These are phyloP conservation scores for Fusarium lyarnte DNA, from an alignment of 2,329 filamentous ascomycete species.

Conservation along the genomic window DNA sequence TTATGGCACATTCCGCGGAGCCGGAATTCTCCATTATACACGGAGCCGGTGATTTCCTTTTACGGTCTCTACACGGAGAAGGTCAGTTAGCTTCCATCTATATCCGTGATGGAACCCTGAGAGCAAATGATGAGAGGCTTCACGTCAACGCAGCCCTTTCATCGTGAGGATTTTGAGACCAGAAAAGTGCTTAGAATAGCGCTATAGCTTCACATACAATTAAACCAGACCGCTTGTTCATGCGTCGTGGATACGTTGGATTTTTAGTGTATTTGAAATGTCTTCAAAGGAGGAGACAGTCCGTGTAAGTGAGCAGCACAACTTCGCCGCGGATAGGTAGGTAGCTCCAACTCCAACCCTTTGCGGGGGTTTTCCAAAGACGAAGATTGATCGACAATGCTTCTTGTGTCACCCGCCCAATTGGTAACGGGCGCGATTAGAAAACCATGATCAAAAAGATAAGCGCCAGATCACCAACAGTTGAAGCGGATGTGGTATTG, in stretches of 20 bases:
- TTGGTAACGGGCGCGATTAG: slow-evolving; percentile 12
- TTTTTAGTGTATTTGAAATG: slow-evolving; percentile 2
- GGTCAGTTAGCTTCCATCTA: neutral
- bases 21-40: slow-evolving; percentile 14
- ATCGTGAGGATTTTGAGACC: neutral
- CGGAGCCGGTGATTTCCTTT: slow-evolving; percentile 27
- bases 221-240: slow-evolving; percentile 6
- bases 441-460: neutral
- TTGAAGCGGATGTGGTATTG: slow-evolving; percentile 4
- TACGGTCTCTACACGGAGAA: neutral
- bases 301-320: slow-evolving; percentile 9
- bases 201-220: slow-evolving; percentile 11
- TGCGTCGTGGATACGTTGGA: neutral
- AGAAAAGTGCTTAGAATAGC: slow-evolving; percentile 27
- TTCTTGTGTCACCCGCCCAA: slow-evolving; percentile 10
- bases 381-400: slow-evolving; percentile 11
- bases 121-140: neutral
- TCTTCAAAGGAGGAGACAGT: neutral
- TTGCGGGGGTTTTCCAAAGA: neutral
- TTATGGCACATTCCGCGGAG: slow-evolving; percentile 13
- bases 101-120: slow-evolving; percentile 6
- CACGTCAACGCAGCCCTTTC: slow-evolving; percentile 24
- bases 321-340: neutral
- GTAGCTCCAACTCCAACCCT: neutral
- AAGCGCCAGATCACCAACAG: slow-evolving; percentile 11